Evolutionary conservation across 805 yeast species (phyloP).

Genomic region (Scheffersomyces coipomensis): DNA sequence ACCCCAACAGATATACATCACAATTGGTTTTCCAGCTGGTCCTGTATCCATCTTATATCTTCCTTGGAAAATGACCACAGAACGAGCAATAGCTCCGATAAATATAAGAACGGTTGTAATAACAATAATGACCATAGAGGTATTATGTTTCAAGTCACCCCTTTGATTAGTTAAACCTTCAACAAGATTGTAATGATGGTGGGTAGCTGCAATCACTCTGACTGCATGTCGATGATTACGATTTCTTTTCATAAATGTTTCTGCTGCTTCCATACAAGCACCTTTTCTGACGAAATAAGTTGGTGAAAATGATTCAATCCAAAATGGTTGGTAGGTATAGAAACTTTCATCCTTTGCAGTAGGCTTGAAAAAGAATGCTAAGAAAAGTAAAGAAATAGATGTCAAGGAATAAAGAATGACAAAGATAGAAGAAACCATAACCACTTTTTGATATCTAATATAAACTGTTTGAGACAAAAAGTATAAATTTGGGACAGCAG

Average conservation of each 20-base stretch:
- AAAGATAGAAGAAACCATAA: constrained; percentile 41
- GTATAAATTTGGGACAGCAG: constrained; percentile 58
- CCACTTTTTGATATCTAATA: constrained; percentile 53
- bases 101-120: constrained; percentile 49
- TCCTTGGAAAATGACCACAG: constrained; percentile 13
- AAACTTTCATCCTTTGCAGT: constrained; percentile 48
- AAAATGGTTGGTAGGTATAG: constrained; percentile 70
- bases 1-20: constrained; percentile 68
- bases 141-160: constrained; percentile 45
- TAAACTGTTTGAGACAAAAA: constrained; percentile 45
- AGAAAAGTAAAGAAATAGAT: constrained; percentile 46
- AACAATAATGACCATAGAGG: constrained; percentile 45
- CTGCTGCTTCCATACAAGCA: constrained; percentile 47
- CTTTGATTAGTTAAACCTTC: constrained; percentile 31
- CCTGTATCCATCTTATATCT: constrained; percentile 13
- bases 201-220: constrained; percentile 57
- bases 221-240: constrained; percentile 46
- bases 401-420: constrained; percentile 48
- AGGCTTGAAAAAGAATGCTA: constrained; percentile 57
- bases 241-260: constrained; percentile 41
- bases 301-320: constrained; percentile 66
- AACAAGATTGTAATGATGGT: constrained; percentile 27
- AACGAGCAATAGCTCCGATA: constrained; percentile 47
- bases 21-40: constrained; percentile 38
- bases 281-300: constrained; percentile 57